Evolutionary conservation across 129 eudicot species (phyloP).

Genomic region (Lactuca sativa): DNA sequence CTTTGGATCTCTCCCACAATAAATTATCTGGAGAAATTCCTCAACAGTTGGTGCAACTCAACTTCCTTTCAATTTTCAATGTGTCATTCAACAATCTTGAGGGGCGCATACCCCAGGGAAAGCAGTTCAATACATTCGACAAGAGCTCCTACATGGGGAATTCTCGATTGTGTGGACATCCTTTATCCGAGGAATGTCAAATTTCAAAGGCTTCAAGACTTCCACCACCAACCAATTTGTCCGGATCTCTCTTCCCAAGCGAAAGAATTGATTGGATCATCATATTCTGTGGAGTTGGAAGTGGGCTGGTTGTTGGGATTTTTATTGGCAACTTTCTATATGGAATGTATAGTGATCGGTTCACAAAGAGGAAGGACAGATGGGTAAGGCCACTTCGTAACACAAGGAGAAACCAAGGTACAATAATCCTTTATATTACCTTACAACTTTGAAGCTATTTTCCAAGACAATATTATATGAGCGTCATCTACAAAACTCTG

Average conservation of each 20-base stretch:
- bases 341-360: too few species aligned
- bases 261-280: too few species aligned
- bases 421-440: too few species aligned
- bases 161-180: not conserved
- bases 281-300: too few species aligned
- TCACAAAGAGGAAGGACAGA: too few species aligned
- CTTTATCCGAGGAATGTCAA: not conserved
- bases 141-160: not conserved
- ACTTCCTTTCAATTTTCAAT: conserved; percentile 15
- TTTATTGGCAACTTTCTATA: too few species aligned
- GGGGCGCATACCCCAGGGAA: not conserved
- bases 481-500: not conserved
- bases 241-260: not conserved
- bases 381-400: too few species aligned
- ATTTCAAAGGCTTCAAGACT: not conserved
- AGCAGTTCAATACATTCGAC: not conserved
- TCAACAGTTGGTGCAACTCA: conserved; percentile 4
- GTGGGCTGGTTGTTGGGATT: too few species aligned
- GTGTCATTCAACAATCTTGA: conserved; percentile 16
- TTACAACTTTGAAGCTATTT: too few species aligned
- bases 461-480: too few species aligned
- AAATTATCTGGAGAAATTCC: conserved; percentile 22
- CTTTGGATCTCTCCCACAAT: conserved; percentile 12
- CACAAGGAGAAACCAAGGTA: too few species aligned
- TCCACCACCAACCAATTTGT: not conserved